These are phyloP conservation scores for Pythium insidiosum DNA, from an alignment of 352 stramenopile species.

Conservation along the genomic window DNA sequence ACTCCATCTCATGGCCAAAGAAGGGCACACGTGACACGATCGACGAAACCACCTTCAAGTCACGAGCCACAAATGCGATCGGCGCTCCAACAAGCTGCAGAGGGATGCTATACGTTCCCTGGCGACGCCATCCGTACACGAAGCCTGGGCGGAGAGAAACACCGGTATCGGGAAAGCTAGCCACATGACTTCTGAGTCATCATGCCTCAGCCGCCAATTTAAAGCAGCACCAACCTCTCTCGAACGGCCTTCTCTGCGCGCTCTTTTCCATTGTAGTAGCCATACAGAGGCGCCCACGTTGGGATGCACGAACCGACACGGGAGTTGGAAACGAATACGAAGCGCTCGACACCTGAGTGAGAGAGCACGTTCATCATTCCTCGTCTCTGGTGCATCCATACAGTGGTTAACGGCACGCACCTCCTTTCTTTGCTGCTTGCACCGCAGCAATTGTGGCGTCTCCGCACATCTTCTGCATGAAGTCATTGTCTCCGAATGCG, in stretches of 20 bases:
- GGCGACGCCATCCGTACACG: constrained; percentile 80
- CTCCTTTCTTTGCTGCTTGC: constrained; percentile 61
- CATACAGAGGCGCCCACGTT: constrained; percentile 69
- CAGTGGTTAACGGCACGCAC: too few species aligned
- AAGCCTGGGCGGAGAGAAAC: constrained; percentile 85
- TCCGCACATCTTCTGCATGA: constrained; percentile 87
- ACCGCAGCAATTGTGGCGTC: constrained; percentile 81
- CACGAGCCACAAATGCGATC: constrained; percentile 48
- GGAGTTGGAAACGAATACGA: constrained; percentile 91
- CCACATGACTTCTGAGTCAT: too few species aligned
- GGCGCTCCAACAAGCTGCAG: constrained; percentile 70
- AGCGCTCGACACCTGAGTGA: constrained; percentile 42
- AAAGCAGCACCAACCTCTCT: too few species aligned
- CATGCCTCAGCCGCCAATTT: too few species aligned
- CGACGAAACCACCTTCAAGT: constrained; percentile 48
- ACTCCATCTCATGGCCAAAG: constrained; percentile 56
- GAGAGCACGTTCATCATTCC: too few species aligned
- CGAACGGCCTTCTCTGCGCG: constrained; percentile 71
- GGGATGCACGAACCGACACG: constrained; percentile 73
- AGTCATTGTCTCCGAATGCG: constrained; percentile 81
- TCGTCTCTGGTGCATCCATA: too few species aligned
- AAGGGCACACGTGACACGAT: constrained; percentile 52
- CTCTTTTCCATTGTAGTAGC: constrained; percentile 89
- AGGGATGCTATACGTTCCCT: constrained; percentile 57
- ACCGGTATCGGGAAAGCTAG: constrained; percentile 62